phyloP scores from a whole-genome alignment of 768 basidiomycete genomes.

The Rhizopogon vulgaris region DNA sequence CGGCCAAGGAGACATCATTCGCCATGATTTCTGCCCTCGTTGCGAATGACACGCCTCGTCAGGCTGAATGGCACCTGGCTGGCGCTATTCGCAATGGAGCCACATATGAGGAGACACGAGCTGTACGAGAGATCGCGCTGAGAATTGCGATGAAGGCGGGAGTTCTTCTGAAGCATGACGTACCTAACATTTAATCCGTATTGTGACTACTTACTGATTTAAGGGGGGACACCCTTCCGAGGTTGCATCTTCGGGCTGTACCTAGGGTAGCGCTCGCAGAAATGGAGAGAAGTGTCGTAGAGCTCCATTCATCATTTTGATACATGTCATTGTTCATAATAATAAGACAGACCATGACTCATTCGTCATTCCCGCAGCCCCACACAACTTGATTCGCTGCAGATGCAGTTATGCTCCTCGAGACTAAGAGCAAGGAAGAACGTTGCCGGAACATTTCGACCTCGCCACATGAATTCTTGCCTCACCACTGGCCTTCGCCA shows the following conservation, averaged over 20 bases:
- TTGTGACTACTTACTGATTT: background rate
- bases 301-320: background rate
- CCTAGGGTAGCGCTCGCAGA: background rate
- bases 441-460: conserved; percentile 73
- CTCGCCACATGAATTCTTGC: conserved; percentile 48
- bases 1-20: conserved; percentile 52
- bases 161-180: conserved; percentile 42
- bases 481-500: conserved; percentile 89
- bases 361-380: background rate
- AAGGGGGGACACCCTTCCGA: background rate
- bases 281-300: background rate
- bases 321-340: background rate
- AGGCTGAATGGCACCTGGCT: conserved; percentile 60
- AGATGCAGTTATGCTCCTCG: background rate
- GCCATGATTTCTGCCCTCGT: conserved; percentile 55
- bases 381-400: conserved; percentile 3
- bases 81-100: conserved; percentile 53
- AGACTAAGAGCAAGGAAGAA: conserved; percentile 1
- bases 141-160: conserved; percentile 43
- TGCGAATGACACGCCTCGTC: conserved; percentile 54
- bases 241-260: no score
- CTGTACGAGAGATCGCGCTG: conserved; percentile 51
- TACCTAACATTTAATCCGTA: conserved; percentile 37
- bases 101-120: conserved; percentile 42
- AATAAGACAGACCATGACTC: background rate